phyloP scores from a whole-genome alignment of 192 early-diverging fungal genomes.

The Gamsiella multidivaricata region DNA sequence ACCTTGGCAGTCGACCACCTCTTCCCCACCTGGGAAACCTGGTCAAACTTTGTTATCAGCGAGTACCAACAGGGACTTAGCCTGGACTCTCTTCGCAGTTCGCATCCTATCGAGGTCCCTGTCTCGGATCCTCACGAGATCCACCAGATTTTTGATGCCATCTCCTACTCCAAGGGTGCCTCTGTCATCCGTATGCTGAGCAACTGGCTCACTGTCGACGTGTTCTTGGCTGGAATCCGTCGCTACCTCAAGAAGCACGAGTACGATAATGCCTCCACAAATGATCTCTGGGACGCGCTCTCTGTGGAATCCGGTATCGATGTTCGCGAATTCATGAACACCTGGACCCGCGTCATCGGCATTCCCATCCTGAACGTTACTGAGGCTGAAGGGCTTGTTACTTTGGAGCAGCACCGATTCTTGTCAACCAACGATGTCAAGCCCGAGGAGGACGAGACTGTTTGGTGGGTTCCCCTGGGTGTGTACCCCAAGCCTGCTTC shows the following conservation, averaged over 20 bases:
- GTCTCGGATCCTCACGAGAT: conserved; percentile 88
- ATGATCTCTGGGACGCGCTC: conserved; percentile 89
- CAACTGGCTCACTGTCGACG: conserved; percentile 75
- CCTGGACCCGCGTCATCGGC: conserved; percentile 89
- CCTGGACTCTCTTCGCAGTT: conserved; percentile 87
- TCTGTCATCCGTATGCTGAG: conserved; percentile 95
- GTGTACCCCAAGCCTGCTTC: conserved; percentile 55
- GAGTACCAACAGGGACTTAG: conserved; percentile 80
- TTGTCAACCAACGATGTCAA: conserved; percentile 84
- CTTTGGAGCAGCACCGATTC: conserved; percentile 88
- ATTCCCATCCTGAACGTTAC: conserved; percentile 82
- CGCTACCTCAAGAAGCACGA: conserved; percentile 86
- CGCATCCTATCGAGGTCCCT: conserved; percentile 93
- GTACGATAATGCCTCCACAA: conserved; percentile 86
- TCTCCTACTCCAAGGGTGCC: conserved; percentile 91
- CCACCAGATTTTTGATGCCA: conserved; percentile 95
- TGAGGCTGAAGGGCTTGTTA: conserved; percentile 63
- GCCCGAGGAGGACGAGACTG: conserved; percentile 81
- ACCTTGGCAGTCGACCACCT: conserved; percentile 87
- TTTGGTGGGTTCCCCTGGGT: conserved; percentile 91
- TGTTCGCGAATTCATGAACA: conserved; percentile 84
- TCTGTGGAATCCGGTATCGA: conserved; percentile 82
- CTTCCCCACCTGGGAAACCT: conserved; percentile 95
- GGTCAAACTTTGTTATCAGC: conserved; percentile 82
- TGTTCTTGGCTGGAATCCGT: conserved; percentile 76